Base-by-base conservation (phyloP, 371 early-diverging fungal species). In the Mortierella sp. region DNA sequence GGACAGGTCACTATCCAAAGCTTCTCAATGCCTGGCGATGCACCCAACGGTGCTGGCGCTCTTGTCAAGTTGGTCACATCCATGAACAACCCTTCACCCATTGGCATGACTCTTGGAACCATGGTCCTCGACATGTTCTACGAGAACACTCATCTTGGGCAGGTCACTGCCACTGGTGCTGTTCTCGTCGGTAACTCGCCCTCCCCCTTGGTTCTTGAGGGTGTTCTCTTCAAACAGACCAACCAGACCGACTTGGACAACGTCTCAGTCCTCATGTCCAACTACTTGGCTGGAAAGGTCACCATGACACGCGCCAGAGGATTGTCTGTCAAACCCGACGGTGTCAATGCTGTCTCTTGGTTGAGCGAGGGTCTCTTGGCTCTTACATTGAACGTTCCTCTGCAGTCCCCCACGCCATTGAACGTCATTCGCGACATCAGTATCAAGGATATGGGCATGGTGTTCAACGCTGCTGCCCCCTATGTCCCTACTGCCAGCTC, bases 321-420 rank as follows among this genome's bases (percentile, higher is more conserved):
- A 77, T 80, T 88, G 5, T 85, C 86, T 48, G 82, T 81, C 57
- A 82, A 83, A 51, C 89, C 89, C 31, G 83, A 88, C 54, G 89
- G 89, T 24, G 66, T 73, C 39, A 78, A 82, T 39, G 53, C 76
- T 12, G 74, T 88, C 50, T 78, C 56, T 12, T 88, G 89, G 89
- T 70, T 88, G 21, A 83, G 85, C 50, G 81, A 85, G 39, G 85
- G 85, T 54, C 80, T 88, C 67, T 67, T 80, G 41, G 73, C 86
- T 31, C 79, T 88, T 27, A 80, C 74, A 8, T 67, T 88, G 27
- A 82, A 82, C 43, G 88, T 86, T 31, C 85, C 81, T 25, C 77
- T 88, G 21, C 78, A 72, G 65, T 67, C 80, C 3, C 79, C 66
- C 4, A 54, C 60, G 0, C 80, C 82, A 9, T 56, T 88, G 47